phyloP scores from a whole-genome alignment of 257 asterid species.

The Capsicum rhomboideum region DNA sequence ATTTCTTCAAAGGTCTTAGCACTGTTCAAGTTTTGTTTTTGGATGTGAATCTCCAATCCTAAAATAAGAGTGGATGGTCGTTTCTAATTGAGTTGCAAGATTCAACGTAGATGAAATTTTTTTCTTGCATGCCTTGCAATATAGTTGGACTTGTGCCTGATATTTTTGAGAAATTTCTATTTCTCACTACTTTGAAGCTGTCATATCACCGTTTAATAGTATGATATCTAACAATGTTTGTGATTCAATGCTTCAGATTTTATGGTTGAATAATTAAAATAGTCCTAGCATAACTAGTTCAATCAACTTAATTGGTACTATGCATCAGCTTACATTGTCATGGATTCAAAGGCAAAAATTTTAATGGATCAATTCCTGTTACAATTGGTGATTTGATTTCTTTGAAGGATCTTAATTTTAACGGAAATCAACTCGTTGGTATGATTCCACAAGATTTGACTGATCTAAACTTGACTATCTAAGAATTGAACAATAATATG shows the following conservation, averaged over 20 bases:
- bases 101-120: conserved; percentile 32
- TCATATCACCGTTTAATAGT: background rate
- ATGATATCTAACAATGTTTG: too few relatives aligned
- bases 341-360: too few relatives aligned
- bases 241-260: too few relatives aligned
- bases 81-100: conserved; percentile 50
- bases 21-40: conserved; percentile 44
- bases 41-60: conserved; percentile 52
- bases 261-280: too few relatives aligned
- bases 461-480: conserved; percentile 27
- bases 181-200: background rate
- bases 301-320: too few relatives aligned
- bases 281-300: too few relatives aligned
- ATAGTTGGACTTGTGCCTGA: background rate
- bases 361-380: too few relatives aligned
- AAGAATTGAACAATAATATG: conserved; percentile 65
- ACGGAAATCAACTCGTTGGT: too few relatives aligned
- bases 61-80: conserved; percentile 63
- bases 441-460: too few relatives aligned
- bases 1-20: conserved; percentile 52
- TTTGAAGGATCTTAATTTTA: conserved; percentile 44
- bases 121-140: conserved; percentile 58
- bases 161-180: too few relatives aligned
- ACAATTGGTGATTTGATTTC: conserved; percentile 20
- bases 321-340: too few relatives aligned